These are phyloP conservation scores for Dendrobium chrysotoxum DNA, from an alignment of 106 monocot species.

Conservation along the genomic window DNA sequence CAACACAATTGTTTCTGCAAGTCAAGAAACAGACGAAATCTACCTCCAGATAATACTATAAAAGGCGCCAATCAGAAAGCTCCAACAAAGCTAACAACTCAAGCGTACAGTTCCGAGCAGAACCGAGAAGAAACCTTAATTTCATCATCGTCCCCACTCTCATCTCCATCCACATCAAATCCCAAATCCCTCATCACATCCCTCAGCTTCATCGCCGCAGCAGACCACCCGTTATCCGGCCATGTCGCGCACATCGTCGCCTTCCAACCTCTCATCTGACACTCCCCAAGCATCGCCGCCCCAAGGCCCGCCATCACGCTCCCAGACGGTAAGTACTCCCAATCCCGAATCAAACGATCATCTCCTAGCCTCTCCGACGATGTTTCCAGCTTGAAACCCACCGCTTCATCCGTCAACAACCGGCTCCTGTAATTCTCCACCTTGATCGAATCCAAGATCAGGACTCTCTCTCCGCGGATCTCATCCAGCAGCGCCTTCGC, in stretches of 20 bases:
- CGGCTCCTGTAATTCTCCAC: conserved; percentile 41
- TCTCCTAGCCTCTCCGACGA: conserved; percentile 26
- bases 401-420: conserved; percentile 33
- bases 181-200: conserved; percentile 19
- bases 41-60: neutral
- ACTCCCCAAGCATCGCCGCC: conserved; percentile 54
- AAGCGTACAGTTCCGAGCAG: neutral
- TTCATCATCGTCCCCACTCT: neutral
- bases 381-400: conserved; percentile 75
- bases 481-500: conserved; percentile 44
- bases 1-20: neutral
- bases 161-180: conserved; percentile 14
- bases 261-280: conserved; percentile 55
- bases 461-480: conserved; percentile 28
- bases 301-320: conserved; percentile 67
- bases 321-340: conserved; percentile 54
- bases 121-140: neutral
- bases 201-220: conserved; percentile 12
- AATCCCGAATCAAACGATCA: conserved; percentile 3
- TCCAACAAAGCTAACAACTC: neutral
- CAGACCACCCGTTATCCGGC: conserved; percentile 37
- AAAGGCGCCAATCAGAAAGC: neutral
- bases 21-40: neutral
- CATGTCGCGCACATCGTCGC: conserved; percentile 54
- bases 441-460: conserved; percentile 56